Conservation (phyloP, 1,139 yeast genomes). For the Spathaspora sp. region DNA sequence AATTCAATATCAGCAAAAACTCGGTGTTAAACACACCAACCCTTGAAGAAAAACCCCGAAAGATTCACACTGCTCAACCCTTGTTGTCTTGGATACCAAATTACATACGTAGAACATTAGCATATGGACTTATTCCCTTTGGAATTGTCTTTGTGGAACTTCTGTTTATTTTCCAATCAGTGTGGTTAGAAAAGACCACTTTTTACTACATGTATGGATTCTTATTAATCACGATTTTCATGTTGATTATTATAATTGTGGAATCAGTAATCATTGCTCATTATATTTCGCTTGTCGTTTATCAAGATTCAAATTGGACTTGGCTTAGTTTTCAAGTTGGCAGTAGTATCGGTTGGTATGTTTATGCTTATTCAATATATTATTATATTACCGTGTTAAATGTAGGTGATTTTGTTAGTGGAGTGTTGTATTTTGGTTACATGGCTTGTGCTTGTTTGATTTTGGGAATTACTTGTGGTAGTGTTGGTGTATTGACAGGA, state of each 20-base stretch:
- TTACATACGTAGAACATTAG: conserved; percentile 17
- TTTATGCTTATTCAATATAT: conserved; percentile 66
- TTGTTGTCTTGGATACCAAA: neutral
- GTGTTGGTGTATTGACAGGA: conserved; percentile 69
- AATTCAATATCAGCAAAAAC: conserved; percentile 23
- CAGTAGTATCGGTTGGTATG: conserved; percentile 68
- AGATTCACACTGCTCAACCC: neutral
- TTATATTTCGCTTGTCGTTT: conserved; percentile 56
- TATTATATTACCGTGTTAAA: conserved; percentile 58
- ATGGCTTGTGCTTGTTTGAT: conserved; percentile 63
- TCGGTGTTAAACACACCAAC: neutral
- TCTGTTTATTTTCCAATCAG: conserved; percentile 68
- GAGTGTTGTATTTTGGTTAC: conserved; percentile 68
- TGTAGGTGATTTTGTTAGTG: conserved; percentile 67
- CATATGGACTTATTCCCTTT: conserved; percentile 75
- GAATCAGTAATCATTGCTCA: conserved; percentile 77
- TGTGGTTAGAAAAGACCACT: conserved; percentile 80
- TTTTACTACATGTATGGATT: conserved; percentile 83
- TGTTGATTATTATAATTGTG: conserved; percentile 60
- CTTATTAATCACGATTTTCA: conserved; percentile 57
- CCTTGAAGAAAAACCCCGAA: neutral
- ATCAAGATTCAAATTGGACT: conserved; percentile 74
- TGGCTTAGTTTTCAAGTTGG: conserved; percentile 81
- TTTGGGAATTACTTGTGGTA: conserved; percentile 73
- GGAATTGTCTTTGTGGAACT: conserved; percentile 80